Evolutionary conservation across 345 rosid species (phyloP).

Genomic region (Physaria fendleri): DNA sequence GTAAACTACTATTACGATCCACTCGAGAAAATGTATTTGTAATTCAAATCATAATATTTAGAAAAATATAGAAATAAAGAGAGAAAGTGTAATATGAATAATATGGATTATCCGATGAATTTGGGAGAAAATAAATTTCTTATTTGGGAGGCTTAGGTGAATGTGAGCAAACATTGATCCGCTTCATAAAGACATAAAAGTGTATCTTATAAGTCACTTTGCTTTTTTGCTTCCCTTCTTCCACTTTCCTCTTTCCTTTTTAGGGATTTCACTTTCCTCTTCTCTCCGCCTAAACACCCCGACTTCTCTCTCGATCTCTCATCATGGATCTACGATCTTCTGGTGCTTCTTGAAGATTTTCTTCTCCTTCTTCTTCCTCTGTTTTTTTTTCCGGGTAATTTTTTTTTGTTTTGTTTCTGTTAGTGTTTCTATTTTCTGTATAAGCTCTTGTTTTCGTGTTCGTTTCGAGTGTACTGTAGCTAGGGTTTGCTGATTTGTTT

Average conservation of each 20-base stretch:
- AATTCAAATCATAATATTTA: no score
- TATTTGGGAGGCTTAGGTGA: no score
- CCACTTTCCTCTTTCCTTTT: conserved; percentile 26
- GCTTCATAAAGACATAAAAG: neutral
- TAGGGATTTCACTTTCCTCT: conserved; percentile 18
- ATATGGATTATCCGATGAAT: no score
- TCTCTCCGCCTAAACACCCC: conserved; percentile 18
- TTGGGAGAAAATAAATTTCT: no score
- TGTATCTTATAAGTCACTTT: conserved; percentile 29
- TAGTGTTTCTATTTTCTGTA: neutral
- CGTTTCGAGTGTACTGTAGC: conserved; percentile 19
- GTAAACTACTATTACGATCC: no score
- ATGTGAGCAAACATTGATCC: neutral
- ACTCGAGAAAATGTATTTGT: no score
- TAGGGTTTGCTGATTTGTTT: conserved; percentile 33
- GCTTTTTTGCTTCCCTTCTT: conserved; percentile 28
- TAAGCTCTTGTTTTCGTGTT: neutral
- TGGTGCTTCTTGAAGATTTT: conserved; percentile 20
- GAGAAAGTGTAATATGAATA: no score
- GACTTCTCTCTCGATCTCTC: conserved; percentile 12
- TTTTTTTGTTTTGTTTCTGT: neutral
- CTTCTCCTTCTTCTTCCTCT: neutral
- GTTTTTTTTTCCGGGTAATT: conserved; percentile 21
- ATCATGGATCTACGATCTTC: conserved; percentile 39
- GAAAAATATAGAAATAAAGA: no score